These are phyloP conservation scores for Cordia subcordata DNA, from an alignment of 257 asterid species.

Conservation along the genomic window DNA sequence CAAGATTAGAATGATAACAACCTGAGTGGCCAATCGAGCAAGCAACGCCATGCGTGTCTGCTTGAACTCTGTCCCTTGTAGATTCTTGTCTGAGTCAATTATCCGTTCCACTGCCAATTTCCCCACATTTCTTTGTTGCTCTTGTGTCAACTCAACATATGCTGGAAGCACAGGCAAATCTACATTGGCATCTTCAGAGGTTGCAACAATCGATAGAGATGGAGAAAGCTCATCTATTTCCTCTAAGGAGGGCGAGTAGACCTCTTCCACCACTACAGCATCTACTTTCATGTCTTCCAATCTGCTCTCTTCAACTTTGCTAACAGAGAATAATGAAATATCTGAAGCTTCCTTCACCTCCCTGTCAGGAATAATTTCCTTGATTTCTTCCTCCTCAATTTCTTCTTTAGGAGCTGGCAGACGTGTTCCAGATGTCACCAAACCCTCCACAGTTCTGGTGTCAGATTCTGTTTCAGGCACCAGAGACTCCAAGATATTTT, in stretches of 20 bases:
- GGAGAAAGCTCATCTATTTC: slow-evolving; percentile 64
- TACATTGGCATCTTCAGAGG: slow-evolving; percentile 42
- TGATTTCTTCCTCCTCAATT: slow-evolving; percentile 34
- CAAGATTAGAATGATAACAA: slow-evolving; percentile 30
- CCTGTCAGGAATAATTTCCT: slow-evolving; percentile 28
- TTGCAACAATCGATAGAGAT: slow-evolving; percentile 37
- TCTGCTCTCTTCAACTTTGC: slow-evolving; percentile 43
- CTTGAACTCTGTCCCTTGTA: slow-evolving; percentile 49
- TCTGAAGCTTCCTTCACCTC: slow-evolving; percentile 34
- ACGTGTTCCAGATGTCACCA: slow-evolving; percentile 24
- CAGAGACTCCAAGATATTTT: slow-evolving; percentile 29
- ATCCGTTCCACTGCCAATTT: slow-evolving; percentile 67
- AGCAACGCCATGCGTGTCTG: slow-evolving; percentile 79
- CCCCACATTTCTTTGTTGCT: slow-evolving; percentile 46
- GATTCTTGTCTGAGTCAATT: slow-evolving; percentile 55
- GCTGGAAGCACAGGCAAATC: slow-evolving; percentile 62
- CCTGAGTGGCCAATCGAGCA: slow-evolving; percentile 93
- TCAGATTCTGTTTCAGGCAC: slow-evolving; percentile 44
- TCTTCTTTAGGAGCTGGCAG: slow-evolving; percentile 35
- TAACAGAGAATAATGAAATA: slow-evolving; percentile 29
- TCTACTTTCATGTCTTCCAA: slow-evolving; percentile 32
- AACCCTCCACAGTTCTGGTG: slow-evolving; percentile 30
- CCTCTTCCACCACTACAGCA: slow-evolving; percentile 45
- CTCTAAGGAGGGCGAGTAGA: slow-evolving; percentile 69
- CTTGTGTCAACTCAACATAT: slow-evolving; percentile 54